A percentile compares a stretch with the other conserved stretches of the same genome.
Conservation (phyloP, 2,329 filamentous ascomycete genomes). For the Colletotrichum tropicale region DNA sequence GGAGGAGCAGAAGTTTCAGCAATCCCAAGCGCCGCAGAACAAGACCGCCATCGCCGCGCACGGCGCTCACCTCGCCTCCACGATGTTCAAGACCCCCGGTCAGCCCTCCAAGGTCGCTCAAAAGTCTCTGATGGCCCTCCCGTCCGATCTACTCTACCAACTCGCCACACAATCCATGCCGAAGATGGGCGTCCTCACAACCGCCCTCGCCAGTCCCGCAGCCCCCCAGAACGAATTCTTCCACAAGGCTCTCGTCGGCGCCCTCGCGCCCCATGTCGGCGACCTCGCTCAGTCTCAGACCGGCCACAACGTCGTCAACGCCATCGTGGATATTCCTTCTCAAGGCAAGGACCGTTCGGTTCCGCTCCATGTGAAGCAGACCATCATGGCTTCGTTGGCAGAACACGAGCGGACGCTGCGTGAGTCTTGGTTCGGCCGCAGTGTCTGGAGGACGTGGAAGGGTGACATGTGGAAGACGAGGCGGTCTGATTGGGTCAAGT, state of each 20-base stretch:
- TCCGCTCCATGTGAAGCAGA: slow-evolving; percentile 64
- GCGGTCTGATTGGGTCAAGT: slow-evolving; percentile 58
- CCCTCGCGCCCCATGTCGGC: slow-evolving; percentile 47
- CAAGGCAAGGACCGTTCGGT: slow-evolving; percentile 52
- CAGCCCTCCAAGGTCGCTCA: slow-evolving; percentile 73
- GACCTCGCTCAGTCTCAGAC: slow-evolving; percentile 54
- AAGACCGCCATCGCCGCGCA: slow-evolving; percentile 65
- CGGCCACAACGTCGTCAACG: slow-evolving; percentile 56
- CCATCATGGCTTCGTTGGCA: slow-evolving; percentile 54
- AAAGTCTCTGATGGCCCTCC: slow-evolving; percentile 68
- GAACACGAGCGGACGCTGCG: slow-evolving; percentile 53
- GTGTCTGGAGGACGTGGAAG: slow-evolving; percentile 63
- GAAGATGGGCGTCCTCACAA: slow-evolving; percentile 54
- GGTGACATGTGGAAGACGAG: slow-evolving; percentile 62
- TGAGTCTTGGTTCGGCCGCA: slow-evolving; percentile 58
- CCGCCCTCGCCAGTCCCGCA: slow-evolving; percentile 52
- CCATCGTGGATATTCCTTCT: slow-evolving; percentile 54
- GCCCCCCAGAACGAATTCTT: slow-evolving; percentile 49
- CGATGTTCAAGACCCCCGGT: slow-evolving; percentile 78
- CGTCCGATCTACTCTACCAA: slow-evolving; percentile 58
- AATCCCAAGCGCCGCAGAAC: slow-evolving; percentile 53
- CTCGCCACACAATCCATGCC: slow-evolving; percentile 65
- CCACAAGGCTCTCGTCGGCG: slow-evolving; percentile 59
- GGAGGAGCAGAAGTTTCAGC: slow-evolving; percentile 36
- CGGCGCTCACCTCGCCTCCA: slow-evolving; percentile 79